Conservation (phyloP, 352 stramenopile genomes). For the Globisporangium apiculatum region DNA sequence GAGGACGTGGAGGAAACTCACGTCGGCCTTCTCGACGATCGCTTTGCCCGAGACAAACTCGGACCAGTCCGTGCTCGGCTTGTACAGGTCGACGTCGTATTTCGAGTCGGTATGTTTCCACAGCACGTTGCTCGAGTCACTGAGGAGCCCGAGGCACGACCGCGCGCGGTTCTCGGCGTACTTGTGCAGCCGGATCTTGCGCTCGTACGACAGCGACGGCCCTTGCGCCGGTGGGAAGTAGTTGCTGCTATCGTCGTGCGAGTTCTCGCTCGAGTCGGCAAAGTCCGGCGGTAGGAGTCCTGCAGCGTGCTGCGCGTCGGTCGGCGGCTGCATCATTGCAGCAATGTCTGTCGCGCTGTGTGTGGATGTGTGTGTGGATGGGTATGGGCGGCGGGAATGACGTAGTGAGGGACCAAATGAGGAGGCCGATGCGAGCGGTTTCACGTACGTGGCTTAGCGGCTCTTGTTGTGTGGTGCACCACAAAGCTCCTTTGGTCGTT, state of each 20-base stretch:
- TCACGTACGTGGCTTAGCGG: too few relatives aligned
- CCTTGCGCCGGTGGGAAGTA: slow-evolving; percentile 48
- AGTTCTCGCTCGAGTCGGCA: slow-evolving; percentile 64
- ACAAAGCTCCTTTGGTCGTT: too few relatives aligned
- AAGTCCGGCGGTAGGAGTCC: slow-evolving; percentile 23
- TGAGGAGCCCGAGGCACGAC: slow-evolving; percentile 66
- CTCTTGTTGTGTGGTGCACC: too few relatives aligned
- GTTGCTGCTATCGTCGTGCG: slow-evolving; percentile 35
- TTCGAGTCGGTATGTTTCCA: slow-evolving; percentile 82
- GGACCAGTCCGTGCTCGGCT: slow-evolving; percentile 82
- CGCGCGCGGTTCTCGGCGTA: slow-evolving; percentile 80
- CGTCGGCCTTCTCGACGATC: slow-evolving; percentile 61
- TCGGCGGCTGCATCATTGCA: slow-evolving; percentile 3
- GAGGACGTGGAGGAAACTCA: slow-evolving; percentile 72
- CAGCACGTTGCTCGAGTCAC: slow-evolving; percentile 65
- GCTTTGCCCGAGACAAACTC: slow-evolving; percentile 81
- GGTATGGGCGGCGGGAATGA: neutral
- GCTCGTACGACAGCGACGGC: slow-evolving; percentile 77
- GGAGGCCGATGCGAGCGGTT: too few relatives aligned
- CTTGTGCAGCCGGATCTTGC: slow-evolving; percentile 79
- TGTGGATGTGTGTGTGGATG: slow-evolving; percentile 2
- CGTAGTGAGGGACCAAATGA: too few relatives aligned
- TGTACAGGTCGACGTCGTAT: slow-evolving; percentile 75
- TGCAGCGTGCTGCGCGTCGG: neutral
- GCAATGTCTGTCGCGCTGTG: neutral